phyloP scores from a whole-genome alignment of 148 eudicot species.

The Rhododendron mucronatum region DNA sequence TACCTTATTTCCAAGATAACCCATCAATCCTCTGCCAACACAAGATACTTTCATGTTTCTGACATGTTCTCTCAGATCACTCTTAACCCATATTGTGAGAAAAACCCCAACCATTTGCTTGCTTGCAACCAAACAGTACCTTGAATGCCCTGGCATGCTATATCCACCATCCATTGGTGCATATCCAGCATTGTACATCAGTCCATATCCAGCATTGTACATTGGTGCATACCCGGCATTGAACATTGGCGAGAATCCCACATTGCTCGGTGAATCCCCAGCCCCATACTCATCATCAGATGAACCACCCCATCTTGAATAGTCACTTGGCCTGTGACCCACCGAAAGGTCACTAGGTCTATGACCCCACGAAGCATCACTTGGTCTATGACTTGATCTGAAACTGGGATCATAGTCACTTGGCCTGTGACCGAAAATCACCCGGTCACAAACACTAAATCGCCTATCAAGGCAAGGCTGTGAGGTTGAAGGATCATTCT shows the following conservation, averaged over 20 bases:
- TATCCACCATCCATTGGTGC: conserved; percentile 42
- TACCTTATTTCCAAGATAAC: conserved; percentile 98
- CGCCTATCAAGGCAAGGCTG: conserved; percentile 87
- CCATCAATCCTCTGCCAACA: conserved; percentile 97
- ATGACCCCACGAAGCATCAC: conserved; percentile 30
- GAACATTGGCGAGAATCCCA: conserved; percentile 58
- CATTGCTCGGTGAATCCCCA: conserved; percentile 79
- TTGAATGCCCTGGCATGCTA: conserved; percentile 38
- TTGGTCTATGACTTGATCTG: conserved; percentile 36
- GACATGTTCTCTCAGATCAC: conserved; percentile 75
- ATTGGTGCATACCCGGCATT: conserved; percentile 35
- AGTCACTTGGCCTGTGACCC: conserved; percentile 71
- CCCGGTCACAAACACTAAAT: conserved; percentile 86
- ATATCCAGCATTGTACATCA: conserved; percentile 46
- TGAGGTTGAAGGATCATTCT: conserved; percentile 47
- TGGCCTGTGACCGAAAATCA: conserved; percentile 70
- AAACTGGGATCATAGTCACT: conserved; percentile 44
- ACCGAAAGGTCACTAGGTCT: conserved; percentile 42
- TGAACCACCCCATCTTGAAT: conserved; percentile 85
- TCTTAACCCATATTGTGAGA: conserved; percentile 86
- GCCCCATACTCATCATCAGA: conserved; percentile 79
- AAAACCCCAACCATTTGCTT: conserved; percentile 96
- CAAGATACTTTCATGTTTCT: conserved; percentile 85
- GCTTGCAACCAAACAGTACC: conserved; percentile 78
- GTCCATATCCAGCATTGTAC: conserved; percentile 38